Evolutionary conservation across 768 basidiomycete species (phyloP), one percentile per base, ranked within the genome.

Genomic region (Mycena rosella): DNA sequence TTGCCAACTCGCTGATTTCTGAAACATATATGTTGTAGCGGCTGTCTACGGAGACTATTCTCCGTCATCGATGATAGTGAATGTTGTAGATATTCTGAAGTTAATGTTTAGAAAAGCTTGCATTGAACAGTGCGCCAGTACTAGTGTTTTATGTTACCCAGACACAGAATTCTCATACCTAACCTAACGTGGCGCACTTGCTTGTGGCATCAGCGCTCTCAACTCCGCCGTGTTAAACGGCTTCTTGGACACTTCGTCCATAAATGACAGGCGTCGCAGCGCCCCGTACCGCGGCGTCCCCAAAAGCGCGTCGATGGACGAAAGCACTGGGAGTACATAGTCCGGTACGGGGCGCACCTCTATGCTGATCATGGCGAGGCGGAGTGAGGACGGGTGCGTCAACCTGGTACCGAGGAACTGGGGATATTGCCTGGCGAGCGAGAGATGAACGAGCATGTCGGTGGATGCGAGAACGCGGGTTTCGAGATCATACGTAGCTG

Each of bases 131-230:
- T n/a, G n/a, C n/a, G n/a, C n/a, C n/a, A n/a, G n/a, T n/a, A n/a
- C n/a, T n/a, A n/a, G n/a, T n/a, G n/a, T n/a, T n/a, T n/a, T n/a
- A n/a, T n/a, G n/a, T n/a, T n/a, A n/a, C n/a, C n/a, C n/a, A n/a
- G n/a, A n/a, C n/a, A n/a, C n/a, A n/a, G n/a, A n/a, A n/a, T n/a
- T n/a, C n/a, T n/a, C n/a, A n/a, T n/a, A n/a, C n/a, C n/a, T n/a
- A n/a, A n/a, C n/a, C n/a, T n/a, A n/a, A n/a, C n/a, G n/a, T n/a
- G n/a, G n/a, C n/a, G n/a, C n/a, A n/a, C n/a, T n/a, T n/a, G 52
- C 32, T 22, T 36, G 52, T 18, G 32, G 52, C 58, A 60, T 60
- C n/a, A 48, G 34, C 58, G 4, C 32, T 29, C 22, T 48, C 45
- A 49, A 30, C 32, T 48, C n/a, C 44, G 30, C n/a, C 18, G 58